These are phyloP conservation scores for Herpetomonas tarakana DNA, from an alignment of 208 protist genomes.

Conservation along the genomic window DNA sequence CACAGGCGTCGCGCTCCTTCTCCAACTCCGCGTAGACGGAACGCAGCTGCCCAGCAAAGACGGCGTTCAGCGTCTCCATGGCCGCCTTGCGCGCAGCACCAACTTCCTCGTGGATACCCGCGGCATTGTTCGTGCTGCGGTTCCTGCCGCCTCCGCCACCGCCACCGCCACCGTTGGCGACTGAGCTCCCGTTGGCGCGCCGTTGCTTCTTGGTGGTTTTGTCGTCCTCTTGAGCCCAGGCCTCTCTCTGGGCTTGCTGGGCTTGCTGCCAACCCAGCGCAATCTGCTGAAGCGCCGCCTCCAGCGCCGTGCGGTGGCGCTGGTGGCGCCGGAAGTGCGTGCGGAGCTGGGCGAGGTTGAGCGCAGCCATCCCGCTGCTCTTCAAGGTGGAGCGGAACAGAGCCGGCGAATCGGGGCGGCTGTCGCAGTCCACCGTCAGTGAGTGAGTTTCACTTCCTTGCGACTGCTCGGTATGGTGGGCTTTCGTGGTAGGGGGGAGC, in stretches of 20 bases:
- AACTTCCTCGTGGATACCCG: neutral
- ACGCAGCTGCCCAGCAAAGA: conserved; percentile 10
- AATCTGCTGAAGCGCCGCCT: conserved; percentile 31
- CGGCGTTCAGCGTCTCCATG: conserved; percentile 10
- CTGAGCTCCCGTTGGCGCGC: conserved; percentile 1
- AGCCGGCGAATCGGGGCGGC: neutral
- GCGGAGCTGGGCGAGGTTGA: conserved; percentile 65
- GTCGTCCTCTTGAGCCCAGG: conserved; percentile 58
- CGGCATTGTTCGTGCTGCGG: neutral
- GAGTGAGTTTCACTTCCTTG: neutral
- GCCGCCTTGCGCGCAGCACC: conserved; percentile 1
- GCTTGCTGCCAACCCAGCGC: conserved; percentile 31
- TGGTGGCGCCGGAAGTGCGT: conserved; percentile 64
- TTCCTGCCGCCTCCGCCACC: neutral
- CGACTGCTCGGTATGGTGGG: no score
- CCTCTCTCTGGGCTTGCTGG: conserved; percentile 32
- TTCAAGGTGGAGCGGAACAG: conserved; percentile 1
- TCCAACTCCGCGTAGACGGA: conserved; percentile 26
- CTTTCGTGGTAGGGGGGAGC: neutral
- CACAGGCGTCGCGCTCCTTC: conserved; percentile 35
- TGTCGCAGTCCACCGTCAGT: neutral
- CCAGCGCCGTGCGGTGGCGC: conserved; percentile 45
- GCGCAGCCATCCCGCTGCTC: conserved; percentile 21
- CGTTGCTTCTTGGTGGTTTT: conserved; percentile 24
- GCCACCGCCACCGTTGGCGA: conserved; percentile 1